Evolutionary conservation across 2,329 filamentous ascomycete species (phyloP), one percentile per base, ranked within the genome.

Genomic region (Aspergillus flavus): DNA sequence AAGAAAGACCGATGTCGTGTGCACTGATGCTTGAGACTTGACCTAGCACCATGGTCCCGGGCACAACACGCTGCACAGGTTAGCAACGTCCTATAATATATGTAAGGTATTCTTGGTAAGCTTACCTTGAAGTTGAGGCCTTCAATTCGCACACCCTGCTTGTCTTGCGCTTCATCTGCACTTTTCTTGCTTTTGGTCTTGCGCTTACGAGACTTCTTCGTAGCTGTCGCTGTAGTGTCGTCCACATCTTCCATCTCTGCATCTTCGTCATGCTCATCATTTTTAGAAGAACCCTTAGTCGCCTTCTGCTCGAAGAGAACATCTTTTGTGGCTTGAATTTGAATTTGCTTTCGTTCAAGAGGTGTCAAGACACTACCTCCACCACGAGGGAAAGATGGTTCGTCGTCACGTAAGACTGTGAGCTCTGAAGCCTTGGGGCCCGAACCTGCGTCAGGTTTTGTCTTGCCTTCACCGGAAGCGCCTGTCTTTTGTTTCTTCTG

Each of bases 341-440:
- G 91, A 66, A 99, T 98, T 79, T 98, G 93, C 81, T 97, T 97
- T 76, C 96, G 91, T 78, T 99, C 95, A 58, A 99, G 83, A 23
- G 95, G 94, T 2, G 95, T 97, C 75, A 99, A 82, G 58, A 97
- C 85, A 74, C 92, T 96, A 59, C 89, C 94, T 50, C 95, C 96
- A 61, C 95, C 95, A 84, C 95, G 88, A 69, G 95, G 94, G 73
- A 99, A 99, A 52, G 94, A 85, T 39, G 89, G 89, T 75, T 97
- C 95, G 69, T 98, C 95, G 68, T 95, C 90, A 60, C 82, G 82
- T 70, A 88, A 75, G 21, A 87, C 77, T 45, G 76, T 73, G 59
- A 78, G 73, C 61, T 78, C 75, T 30, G 76, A 76, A 62, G 72
- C 66, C 61, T 77, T 74, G 53, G 70, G 67, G 57, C 66, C 70